Evolutionary conservation across 768 basidiomycete species (phyloP).

Genomic region (Xanthoconium purpureum): DNA sequence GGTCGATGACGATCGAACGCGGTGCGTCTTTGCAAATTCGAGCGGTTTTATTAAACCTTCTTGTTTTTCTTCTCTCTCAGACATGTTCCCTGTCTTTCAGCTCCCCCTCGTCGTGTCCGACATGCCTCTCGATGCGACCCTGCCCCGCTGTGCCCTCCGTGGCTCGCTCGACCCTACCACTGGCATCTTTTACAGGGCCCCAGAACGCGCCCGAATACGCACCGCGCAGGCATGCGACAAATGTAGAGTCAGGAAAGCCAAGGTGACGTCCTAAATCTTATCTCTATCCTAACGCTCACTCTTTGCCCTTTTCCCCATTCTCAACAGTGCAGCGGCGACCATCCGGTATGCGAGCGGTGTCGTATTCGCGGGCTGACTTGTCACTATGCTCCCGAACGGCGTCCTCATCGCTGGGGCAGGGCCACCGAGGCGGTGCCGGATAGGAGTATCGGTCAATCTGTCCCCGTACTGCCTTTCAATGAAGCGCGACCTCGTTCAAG

Average conservation of each 20-base stretch:
- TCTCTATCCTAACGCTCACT: neutral
- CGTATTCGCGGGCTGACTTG: slow-evolving; percentile 54
- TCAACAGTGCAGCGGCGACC: slow-evolving; percentile 65
- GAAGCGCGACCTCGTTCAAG: no score
- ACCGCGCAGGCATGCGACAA: slow-evolving; percentile 77
- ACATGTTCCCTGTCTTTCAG: neutral
- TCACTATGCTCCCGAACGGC: slow-evolving; percentile 65
- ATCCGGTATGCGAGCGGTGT: slow-evolving; percentile 68
- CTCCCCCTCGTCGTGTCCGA: slow-evolving; percentile 1
- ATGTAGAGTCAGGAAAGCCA: slow-evolving; percentile 69
- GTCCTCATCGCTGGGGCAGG: neutral
- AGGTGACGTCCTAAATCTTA: slow-evolving; percentile 41
- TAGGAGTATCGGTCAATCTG: neutral
- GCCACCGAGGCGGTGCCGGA: neutral
- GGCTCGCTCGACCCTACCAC: slow-evolving; percentile 64
- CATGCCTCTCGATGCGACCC: neutral
- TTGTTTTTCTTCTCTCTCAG: neutral
- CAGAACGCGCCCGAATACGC: slow-evolving; percentile 62
- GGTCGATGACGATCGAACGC: neutral
- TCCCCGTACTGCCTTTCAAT: neutral
- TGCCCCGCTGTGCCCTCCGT: slow-evolving; percentile 38
- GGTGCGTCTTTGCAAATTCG: neutral
- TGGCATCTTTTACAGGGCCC: slow-evolving; percentile 62
- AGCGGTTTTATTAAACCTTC: neutral
- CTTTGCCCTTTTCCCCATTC: neutral